Percentiles rank a stretch among this genome's conserved stretches.
phyloP scores from a whole-genome alignment of 805 yeast genomes.

The Scheffersomyces lignosus region DNA sequence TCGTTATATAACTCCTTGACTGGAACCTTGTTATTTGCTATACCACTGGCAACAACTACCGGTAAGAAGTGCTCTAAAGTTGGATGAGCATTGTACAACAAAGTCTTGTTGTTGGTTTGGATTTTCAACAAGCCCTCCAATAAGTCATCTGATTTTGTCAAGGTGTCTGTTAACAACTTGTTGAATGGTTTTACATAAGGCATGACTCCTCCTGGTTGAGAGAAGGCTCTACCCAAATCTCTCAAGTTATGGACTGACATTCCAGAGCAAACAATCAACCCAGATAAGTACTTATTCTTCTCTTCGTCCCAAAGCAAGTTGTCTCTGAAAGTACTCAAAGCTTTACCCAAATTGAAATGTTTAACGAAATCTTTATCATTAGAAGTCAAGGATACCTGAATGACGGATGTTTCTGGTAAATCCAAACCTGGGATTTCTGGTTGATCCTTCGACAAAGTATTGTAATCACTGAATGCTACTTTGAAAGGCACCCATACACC shows the following conservation, averaged over 20 bases:
- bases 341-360: constrained; percentile 57
- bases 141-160: constrained; percentile 31
- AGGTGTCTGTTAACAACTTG: constrained; percentile 38
- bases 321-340: constrained; percentile 50
- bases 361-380: constrained; percentile 38
- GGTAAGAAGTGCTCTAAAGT: constrained; percentile 76
- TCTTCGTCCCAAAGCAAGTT: constrained; percentile 33
- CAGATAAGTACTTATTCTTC: constrained; percentile 24
- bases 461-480: constrained; percentile 57
- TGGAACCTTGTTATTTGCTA: constrained; percentile 34
- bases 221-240: constrained; percentile 41
- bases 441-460: constrained; percentile 22
- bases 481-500: constrained; percentile 83
- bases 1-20: constrained; percentile 49
- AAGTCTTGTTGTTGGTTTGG: constrained; percentile 18
- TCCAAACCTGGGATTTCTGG: constrained; percentile 28
- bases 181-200: constrained; percentile 60
- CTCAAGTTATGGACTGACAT: constrained; percentile 77
- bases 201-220: constrained; percentile 17
- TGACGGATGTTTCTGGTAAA: constrained; percentile 44
- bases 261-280: constrained; percentile 64
- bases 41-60: constrained; percentile 58
- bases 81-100: constrained; percentile 63
- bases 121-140: constrained; percentile 32
- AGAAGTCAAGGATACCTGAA: constrained; percentile 52